These are phyloP conservation scores for Sordariomycetes sp. DNA, from an alignment of 2,329 filamentous ascomycete species.

Conservation along the genomic window DNA sequence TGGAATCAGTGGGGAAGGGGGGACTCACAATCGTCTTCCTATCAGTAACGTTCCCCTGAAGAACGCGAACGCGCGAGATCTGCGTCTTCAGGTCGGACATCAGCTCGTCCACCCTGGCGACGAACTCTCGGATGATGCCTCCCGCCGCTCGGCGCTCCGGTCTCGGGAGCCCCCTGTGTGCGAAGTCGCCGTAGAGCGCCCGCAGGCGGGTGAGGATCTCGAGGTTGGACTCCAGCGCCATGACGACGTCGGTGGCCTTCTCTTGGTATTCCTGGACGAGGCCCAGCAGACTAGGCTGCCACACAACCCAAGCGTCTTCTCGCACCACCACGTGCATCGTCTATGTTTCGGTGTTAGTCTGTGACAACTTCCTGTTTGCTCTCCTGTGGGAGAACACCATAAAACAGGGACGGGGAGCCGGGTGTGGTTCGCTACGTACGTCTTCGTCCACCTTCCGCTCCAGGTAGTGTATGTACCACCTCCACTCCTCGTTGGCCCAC, in stretches of 20 bases:
- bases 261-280: conserved; percentile 25
- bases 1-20: too few relatives aligned
- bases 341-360: background rate
- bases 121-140: background rate
- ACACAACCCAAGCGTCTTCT: background rate
- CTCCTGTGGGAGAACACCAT: background rate
- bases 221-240: conserved; percentile 24
- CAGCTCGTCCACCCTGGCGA: background rate
- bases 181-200: conserved; percentile 21
- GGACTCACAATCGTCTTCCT: background rate
- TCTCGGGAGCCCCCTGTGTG: conserved; percentile 14
- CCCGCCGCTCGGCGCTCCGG: background rate
- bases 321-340: background rate
- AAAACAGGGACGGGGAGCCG: background rate
- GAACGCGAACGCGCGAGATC: background rate
- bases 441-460: conserved; percentile 8
- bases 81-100: background rate
- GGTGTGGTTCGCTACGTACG: conserved; percentile 7
- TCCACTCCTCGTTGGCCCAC: conserved; percentile 10
- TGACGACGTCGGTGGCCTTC: conserved; percentile 20
- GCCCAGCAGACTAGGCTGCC: conserved; percentile 17
- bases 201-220: conserved; percentile 20
- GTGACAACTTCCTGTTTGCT: background rate
- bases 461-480: conserved; percentile 12
- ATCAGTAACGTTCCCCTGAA: background rate